phyloP scores from a whole-genome alignment of 75 land plant species.

The Cunninghamia lanceolata region DNA sequence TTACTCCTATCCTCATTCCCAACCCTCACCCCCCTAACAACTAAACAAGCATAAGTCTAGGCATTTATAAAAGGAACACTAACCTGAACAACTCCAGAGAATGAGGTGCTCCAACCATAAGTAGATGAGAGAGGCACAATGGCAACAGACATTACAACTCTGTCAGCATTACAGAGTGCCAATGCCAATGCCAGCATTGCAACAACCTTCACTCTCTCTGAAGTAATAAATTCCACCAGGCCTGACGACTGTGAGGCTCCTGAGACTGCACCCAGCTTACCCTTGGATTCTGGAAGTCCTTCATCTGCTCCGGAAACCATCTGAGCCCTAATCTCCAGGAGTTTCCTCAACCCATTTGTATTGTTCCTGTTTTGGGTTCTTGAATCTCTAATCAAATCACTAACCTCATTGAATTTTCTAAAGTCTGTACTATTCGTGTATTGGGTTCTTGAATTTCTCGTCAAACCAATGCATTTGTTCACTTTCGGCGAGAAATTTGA shows the following conservation, averaged over 20 bases:
- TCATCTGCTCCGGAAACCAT: conserved; percentile 5
- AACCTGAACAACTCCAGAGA: conserved; percentile 94
- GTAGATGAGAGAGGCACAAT: conserved; percentile 75
- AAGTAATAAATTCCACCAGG: conserved; percentile 7
- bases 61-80: neutral
- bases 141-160: conserved; percentile 97
- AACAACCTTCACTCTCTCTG: conserved; percentile 81
- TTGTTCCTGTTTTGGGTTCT: neutral
- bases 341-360: neutral
- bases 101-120: conserved; percentile 78
- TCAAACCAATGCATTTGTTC: neutral
- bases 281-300: neutral
- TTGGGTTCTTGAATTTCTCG: conserved; percentile 6
- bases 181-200: conserved; percentile 74
- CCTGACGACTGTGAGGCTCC: conserved; percentile 3
- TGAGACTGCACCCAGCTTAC: neutral
- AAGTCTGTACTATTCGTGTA: neutral
- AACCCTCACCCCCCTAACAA: neutral
- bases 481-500: neutral
- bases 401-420: neutral
- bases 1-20: neutral
- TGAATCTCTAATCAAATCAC: neutral
- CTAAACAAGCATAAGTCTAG: neutral
- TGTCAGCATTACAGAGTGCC: conserved; percentile 90
- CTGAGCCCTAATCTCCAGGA: neutral